Conservation (phyloP, 306 rosid genomes). For the Medicago ruthenica region DNA sequence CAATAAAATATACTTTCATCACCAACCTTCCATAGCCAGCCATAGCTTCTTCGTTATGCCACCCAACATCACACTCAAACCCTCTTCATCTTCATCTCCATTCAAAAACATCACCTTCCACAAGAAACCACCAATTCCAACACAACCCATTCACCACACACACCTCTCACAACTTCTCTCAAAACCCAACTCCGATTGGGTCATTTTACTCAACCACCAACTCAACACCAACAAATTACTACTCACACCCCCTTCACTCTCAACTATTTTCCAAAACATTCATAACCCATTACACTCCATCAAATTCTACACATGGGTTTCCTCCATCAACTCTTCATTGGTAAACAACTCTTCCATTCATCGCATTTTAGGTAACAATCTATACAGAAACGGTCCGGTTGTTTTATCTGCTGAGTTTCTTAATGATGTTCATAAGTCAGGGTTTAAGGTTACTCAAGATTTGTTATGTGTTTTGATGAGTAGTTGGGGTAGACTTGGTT, state of each 20-base stretch:
- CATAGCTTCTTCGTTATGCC: not conserved
- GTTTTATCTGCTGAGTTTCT: conserved; percentile 69
- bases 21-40: not conserved
- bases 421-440: conserved; percentile 57
- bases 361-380: conserved; percentile 48
- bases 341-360: conserved; percentile 54
- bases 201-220: conserved; percentile 62
- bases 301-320: conserved; percentile 78
- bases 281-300: conserved; percentile 60
- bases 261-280: conserved; percentile 66
- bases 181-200: conserved; percentile 78
- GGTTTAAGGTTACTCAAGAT: conserved; percentile 60
- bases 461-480: conserved; percentile 66
- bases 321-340: conserved; percentile 52
- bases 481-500: conserved; percentile 92
- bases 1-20: no score
- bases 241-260: conserved; percentile 59
- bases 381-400: conserved; percentile 66
- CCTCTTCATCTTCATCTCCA: not conserved
- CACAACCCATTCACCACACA: conserved; percentile 49
- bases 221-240: conserved; percentile 46
- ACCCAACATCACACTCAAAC: not conserved
- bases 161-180: conserved; percentile 66
- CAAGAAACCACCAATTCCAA: conserved; percentile 6
- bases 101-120: not conserved